These are phyloP conservation scores for Fragosphaeria purpurea DNA, from an alignment of 2,329 filamentous ascomycete genomes.

Conservation along the genomic window DNA sequence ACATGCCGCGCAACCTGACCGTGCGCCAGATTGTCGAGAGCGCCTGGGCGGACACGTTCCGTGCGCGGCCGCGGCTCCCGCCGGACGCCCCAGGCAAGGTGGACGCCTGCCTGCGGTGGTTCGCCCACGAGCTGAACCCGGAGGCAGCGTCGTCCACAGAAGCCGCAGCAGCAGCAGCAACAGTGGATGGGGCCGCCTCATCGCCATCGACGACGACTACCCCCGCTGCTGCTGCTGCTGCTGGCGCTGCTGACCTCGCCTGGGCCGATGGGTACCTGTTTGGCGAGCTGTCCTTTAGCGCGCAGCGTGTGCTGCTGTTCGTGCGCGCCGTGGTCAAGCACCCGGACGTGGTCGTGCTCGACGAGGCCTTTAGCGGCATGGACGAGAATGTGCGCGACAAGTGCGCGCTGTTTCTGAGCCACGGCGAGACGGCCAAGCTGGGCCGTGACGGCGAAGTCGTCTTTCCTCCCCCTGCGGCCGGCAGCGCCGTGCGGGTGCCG, in stretches of 20 bases:
- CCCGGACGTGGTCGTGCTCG: constrained; percentile 72
- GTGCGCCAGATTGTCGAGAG: constrained; percentile 69
- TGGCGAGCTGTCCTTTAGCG: constrained; percentile 65
- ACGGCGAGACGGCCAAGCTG: constrained; percentile 43
- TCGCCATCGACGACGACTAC: no score
- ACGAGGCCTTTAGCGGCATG: constrained; percentile 84
- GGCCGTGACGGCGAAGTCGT: constrained; percentile 20
- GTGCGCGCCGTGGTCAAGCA: constrained; percentile 71
- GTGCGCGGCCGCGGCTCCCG: constrained; percentile 56
- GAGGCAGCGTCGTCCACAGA: constrained; percentile 10
- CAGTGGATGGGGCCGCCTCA: not conserved
- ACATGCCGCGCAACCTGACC: constrained; percentile 72
- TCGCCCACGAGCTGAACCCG: constrained; percentile 67
- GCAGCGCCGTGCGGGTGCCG: constrained; percentile 38
- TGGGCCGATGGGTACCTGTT: constrained; percentile 65
- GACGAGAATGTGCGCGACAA: constrained; percentile 74
- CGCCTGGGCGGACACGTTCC: constrained; percentile 84
- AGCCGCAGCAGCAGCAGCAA: not conserved
- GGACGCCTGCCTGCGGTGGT: constrained; percentile 63
- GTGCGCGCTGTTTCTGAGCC: constrained; percentile 69
- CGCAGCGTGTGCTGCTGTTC: constrained; percentile 78
- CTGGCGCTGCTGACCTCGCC: constrained; percentile 23
- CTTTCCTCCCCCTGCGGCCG: constrained; percentile 34
- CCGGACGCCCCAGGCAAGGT: constrained; percentile 48
- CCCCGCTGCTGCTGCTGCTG: no score